Evolutionary conservation across 2,329 filamentous ascomycete genomes (phyloP).

Genomic region (Diaporthe citriasiana): DNA sequence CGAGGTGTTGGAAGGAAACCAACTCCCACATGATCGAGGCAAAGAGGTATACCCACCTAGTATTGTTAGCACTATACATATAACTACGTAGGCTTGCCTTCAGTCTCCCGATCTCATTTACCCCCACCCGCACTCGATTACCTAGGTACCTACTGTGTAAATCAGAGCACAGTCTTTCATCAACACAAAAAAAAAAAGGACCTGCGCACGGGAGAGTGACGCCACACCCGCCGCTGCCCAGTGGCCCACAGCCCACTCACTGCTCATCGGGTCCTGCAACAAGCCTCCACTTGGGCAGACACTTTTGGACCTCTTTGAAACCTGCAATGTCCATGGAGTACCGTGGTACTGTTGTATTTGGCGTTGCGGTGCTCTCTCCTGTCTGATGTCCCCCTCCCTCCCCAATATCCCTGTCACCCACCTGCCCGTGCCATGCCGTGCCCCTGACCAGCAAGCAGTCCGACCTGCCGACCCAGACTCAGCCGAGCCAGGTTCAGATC

Average conservation of each 20-base stretch:
- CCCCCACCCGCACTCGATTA: not conserved
- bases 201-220: constrained; percentile 1
- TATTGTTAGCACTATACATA: too few relatives aligned
- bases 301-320: constrained; percentile 2
- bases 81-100: not conserved
- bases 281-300: constrained; percentile 19
- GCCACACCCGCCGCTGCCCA: constrained; percentile 6
- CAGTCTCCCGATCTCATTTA: not conserved
- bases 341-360: not conserved
- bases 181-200: not conserved
- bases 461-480: not conserved
- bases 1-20: not conserved
- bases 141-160: too few relatives aligned
- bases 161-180: constrained; percentile 5
- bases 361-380: not conserved
- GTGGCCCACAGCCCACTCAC: not conserved
- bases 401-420: not conserved
- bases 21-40: not conserved
- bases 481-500: not conserved
- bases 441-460: not conserved
- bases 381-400: not conserved
- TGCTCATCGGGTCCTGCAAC: not conserved
- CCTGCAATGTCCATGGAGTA: not conserved
- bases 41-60: not conserved
- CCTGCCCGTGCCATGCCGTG: constrained; percentile 5